Evolutionary conservation across 148 eudicot species (phyloP).

Genomic region (Euryodendron excelsum): DNA sequence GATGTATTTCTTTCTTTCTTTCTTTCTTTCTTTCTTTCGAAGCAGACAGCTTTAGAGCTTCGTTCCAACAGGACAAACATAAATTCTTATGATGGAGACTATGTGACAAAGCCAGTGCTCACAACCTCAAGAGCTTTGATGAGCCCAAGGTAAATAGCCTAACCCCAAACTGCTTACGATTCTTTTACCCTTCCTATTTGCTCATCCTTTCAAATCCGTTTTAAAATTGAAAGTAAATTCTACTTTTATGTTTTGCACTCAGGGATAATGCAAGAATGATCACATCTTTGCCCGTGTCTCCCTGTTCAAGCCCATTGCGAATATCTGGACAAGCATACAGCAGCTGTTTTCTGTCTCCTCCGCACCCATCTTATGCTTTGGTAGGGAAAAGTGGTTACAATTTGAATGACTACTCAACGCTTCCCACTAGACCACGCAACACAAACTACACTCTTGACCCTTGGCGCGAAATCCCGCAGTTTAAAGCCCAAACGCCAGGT

Average conservation of each 20-base stretch:
- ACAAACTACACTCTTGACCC: conserved; percentile 56
- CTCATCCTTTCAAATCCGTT: not conserved
- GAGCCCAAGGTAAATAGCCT: conserved; percentile 37
- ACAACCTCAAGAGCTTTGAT: conserved; percentile 44
- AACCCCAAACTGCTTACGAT: not conserved
- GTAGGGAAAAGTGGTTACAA: conserved; percentile 47
- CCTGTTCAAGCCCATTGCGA: conserved; percentile 80
- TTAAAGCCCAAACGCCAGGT: conserved; percentile 45
- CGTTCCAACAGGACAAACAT: conserved; percentile 55
- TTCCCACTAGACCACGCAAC: conserved; percentile 42
- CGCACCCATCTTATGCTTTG: conserved; percentile 68
- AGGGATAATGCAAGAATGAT: conserved; percentile 79
- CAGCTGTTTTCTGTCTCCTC: conserved; percentile 72
- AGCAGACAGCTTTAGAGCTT: conserved; percentile 66
- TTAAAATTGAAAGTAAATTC: not conserved
- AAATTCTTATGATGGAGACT: conserved; percentile 49
- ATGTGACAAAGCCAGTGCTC: conserved; percentile 28
- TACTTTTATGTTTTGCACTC: not conserved
- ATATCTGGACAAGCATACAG: conserved; percentile 48
- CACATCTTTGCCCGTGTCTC: conserved; percentile 89
- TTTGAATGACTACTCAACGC: conserved; percentile 35
- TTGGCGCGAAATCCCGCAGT: conserved; percentile 59
- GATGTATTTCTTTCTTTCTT: too few relatives aligned
- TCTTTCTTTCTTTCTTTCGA: too few relatives aligned
- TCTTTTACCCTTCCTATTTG: not conserved